Conservation (phyloP, 495 filamentous ascomycete species). For the Penicillium soppii region DNA sequence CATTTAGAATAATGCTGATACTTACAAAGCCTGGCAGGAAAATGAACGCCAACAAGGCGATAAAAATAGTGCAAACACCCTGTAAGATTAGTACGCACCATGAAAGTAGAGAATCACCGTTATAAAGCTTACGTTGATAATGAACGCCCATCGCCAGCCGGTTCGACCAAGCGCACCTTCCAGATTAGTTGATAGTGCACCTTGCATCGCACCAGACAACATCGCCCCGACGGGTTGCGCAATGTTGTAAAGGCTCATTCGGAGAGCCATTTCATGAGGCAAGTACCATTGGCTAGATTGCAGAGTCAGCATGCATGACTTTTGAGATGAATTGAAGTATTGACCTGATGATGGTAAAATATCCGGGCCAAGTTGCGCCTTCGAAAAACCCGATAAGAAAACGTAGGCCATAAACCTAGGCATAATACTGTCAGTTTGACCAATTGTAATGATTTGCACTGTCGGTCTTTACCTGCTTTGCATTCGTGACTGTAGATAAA, state of each 20-base stretch:
- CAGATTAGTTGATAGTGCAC: conserved; percentile 20
- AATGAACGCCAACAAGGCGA: conserved; percentile 14
- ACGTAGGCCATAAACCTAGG: conserved; percentile 13
- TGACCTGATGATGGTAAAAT: conserved; percentile 20
- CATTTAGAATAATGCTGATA: background rate
- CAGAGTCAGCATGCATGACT: background rate
- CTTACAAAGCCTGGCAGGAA: conserved; percentile 16
- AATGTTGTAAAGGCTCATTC: conserved; percentile 21
- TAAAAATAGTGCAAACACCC: conserved; percentile 17
- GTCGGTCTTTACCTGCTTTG: conserved; percentile 9
- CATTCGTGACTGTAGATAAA: conserved; percentile 11
- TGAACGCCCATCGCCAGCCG: conserved; percentile 25
- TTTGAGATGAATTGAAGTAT: background rate
- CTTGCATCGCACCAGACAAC: conserved; percentile 26
- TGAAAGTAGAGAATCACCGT: background rate
- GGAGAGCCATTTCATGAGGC: conserved; percentile 12
- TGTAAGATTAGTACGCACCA: background rate
- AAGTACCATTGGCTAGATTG: conserved; percentile 17
- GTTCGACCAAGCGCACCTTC: conserved; percentile 14
- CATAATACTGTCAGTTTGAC: background rate
- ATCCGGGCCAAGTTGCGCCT: conserved; percentile 16
- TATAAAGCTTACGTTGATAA: conserved; percentile 14
- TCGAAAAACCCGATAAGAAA: conserved; percentile 19
- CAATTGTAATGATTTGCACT: background rate
- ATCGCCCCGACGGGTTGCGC: conserved; percentile 22